phyloP scores from a whole-genome alignment of 2,329 filamentous ascomycete genomes.

The Aspergillus chevalieri region DNA sequence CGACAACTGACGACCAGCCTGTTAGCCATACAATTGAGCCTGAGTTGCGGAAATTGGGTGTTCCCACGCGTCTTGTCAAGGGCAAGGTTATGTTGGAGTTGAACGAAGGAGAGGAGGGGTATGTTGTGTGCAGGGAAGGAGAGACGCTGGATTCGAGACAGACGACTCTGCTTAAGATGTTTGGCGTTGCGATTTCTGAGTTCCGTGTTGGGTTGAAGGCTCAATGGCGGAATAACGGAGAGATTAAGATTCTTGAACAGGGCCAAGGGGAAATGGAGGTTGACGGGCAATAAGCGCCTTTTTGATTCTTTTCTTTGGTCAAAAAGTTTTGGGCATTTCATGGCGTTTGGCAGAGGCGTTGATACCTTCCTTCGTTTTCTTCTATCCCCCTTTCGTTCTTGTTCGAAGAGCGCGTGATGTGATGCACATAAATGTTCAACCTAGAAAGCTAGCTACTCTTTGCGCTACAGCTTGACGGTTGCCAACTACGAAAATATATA shows the following conservation, averaged over 20 bases:
- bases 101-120: slow-evolving; percentile 46
- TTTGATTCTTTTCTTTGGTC: slow-evolving; percentile 14
- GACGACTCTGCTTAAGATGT: slow-evolving; percentile 88
- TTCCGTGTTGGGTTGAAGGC: slow-evolving; percentile 78
- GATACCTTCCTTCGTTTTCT: slow-evolving; percentile 13
- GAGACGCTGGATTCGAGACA: slow-evolving; percentile 83
- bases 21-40: slow-evolving; percentile 85
- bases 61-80: slow-evolving; percentile 83
- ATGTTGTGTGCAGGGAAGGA: slow-evolving; percentile 77
- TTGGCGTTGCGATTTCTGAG: slow-evolving; percentile 83
- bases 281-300: slow-evolving; percentile 25
- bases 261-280: slow-evolving; percentile 37
- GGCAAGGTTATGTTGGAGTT: slow-evolving; percentile 74
- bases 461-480: slow-evolving; percentile 3
- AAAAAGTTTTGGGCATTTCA: slow-evolving; percentile 31
- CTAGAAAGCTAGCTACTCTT: slow-evolving; percentile 18
- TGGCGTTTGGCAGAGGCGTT: slow-evolving; percentile 34
- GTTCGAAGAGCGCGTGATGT: slow-evolving; percentile 25
- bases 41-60: slow-evolving; percentile 77
- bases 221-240: slow-evolving; percentile 43
- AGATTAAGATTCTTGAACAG: slow-evolving; percentile 37
- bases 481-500: slow-evolving; percentile 1
- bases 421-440: slow-evolving; percentile 24
- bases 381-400: slow-evolving; percentile 12
- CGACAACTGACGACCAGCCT: slow-evolving; percentile 74